Evolutionary conservation across 805 yeast genomes (phyloP).

Genomic region (Saccharomycopsis microspora): DNA sequence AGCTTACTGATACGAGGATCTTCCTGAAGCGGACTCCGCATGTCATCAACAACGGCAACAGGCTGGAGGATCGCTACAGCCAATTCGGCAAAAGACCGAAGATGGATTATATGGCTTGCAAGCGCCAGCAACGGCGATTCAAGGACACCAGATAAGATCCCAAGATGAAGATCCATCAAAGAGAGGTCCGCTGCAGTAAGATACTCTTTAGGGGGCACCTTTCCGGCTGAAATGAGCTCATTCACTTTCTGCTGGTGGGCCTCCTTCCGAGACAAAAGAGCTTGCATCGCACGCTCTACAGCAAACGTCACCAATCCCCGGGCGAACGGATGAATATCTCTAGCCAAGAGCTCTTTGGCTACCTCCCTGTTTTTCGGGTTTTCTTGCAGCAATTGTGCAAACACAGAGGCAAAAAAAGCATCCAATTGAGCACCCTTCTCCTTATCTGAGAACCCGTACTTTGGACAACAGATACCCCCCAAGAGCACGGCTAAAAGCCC

Average conservation of each 20-base stretch:
- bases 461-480: constrained; percentile 29
- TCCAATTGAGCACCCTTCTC: constrained; percentile 13
- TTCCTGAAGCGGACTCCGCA: too few relatives aligned
- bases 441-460: not conserved
- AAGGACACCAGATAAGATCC: not conserved
- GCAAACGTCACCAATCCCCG: constrained; percentile 4
- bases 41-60: too few relatives aligned
- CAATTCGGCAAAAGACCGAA: too few relatives aligned
- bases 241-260: not conserved
- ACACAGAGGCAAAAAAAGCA: constrained; percentile 30
- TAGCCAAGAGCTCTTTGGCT: constrained; percentile 58
- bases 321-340: constrained; percentile 44
- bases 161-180: constrained; percentile 9
- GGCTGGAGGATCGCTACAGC: too few relatives aligned
- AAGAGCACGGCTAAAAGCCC: constrained; percentile 65
- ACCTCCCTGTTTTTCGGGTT: constrained; percentile 48
- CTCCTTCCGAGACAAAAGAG: too few relatives aligned
- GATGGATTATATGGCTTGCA: too few relatives aligned
- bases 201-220: not conserved
- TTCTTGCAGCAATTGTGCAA: constrained; percentile 35
- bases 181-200: constrained; percentile 3
- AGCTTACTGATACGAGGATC: too few relatives aligned
- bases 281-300: too few relatives aligned
- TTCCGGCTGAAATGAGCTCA: not conserved
- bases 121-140: too few relatives aligned